phyloP scores from a whole-genome alignment of 2,329 filamentous ascomycete species.

The Coleophoma crateriformis region DNA sequence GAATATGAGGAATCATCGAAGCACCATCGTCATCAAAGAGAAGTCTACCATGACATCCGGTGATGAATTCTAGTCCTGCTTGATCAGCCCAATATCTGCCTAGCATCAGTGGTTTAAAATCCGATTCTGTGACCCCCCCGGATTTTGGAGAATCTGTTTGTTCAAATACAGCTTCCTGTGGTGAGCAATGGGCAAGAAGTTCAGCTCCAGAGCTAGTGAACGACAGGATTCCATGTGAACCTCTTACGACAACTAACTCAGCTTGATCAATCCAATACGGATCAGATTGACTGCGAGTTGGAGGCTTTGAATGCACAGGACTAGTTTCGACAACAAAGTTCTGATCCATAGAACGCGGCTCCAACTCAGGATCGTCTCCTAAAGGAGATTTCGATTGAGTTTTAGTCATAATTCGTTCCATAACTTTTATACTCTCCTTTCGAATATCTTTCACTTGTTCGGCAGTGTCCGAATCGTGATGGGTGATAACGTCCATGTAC shows the following conservation, averaged over 20 bases:
- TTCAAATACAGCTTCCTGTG: background rate
- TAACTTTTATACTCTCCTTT: no score
- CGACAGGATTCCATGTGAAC: background rate
- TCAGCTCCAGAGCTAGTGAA: background rate
- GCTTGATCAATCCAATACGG: constrained; percentile 4
- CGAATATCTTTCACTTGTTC: background rate
- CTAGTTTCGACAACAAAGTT: no score
- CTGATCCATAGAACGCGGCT: no score
- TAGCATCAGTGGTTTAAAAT: background rate
- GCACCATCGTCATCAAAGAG: constrained; percentile 1
- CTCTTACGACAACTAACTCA: background rate
- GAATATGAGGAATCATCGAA: background rate
- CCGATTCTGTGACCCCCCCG: background rate
- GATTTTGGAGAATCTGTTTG: background rate
- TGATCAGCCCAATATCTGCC: constrained; percentile 1
- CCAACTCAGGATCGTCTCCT: no score
- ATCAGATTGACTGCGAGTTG: no score
- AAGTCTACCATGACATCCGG: constrained; percentile 3
- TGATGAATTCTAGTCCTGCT: background rate
- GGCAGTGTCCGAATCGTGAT: background rate
- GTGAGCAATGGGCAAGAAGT: background rate
- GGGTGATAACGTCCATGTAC: background rate
- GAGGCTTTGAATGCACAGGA: no score
- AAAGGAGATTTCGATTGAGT: no score
- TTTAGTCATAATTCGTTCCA: no score